Base-by-base conservation (phyloP, 1,139 yeast genomes). In the Blastobotrys proliferans region DNA sequence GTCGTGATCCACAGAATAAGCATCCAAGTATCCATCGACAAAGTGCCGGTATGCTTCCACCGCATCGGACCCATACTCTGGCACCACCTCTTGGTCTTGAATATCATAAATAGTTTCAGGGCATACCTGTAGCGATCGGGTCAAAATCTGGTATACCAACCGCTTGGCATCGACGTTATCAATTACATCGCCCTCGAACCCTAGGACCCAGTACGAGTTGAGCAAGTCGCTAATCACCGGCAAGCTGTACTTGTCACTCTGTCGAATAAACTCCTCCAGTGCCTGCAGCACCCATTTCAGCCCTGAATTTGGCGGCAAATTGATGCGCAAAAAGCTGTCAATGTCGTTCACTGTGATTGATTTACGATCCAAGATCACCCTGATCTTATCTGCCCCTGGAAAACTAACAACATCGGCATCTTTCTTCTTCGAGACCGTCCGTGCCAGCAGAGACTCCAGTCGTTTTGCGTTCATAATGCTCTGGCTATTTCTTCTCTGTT, bases 161-260 rank as follows among this genome's bases (percentile, higher is more conserved):
- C 18, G 16, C 25, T 26, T 22, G 14, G 42, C 42, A 3, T 45
- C 45, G 11, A 31, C 10, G 10, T 33, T 38, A 13, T 21, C 21
- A 18, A 45, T 35, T 25, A 24, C 43, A 31, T 6, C 44, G 3
- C 48, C 50, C 17, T 51, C 52, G 30, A 53, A 50, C 9, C 55
- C 55, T 8, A 27, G 17, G 1, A 30, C 22, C 55, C 55, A 51
- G 24, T 43, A 39, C 3, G 35, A 22, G 16, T 41, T 45, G 13
- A 52, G 29, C 31, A 49, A 44, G 10, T 50, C 50, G 33, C 48
- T 45, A 10, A 52, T 38, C 3, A 48, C 49, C 6, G 47, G 47
- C 30, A 53, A 17, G 4, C 48, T 44, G 16, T 35, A 27, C 11
- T 25, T 24, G 11, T 41, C 40, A 6, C 52, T 38, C 9, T 37